phyloP scores from a whole-genome alignment of 345 rosid species.

The Ailanthus altissimus region DNA sequence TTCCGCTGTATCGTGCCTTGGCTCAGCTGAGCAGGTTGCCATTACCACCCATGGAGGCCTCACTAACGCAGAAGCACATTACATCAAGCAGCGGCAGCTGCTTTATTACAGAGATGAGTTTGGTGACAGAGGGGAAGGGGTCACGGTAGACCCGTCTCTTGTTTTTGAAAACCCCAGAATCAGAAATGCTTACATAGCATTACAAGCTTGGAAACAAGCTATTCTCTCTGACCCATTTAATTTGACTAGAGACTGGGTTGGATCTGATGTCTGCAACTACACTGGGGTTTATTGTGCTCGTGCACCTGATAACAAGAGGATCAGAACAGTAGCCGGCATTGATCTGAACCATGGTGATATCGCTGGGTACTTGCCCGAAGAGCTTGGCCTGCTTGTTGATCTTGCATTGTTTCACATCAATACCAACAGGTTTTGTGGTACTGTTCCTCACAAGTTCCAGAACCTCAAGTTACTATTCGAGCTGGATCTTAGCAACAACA shows the following conservation, averaged over 20 bases:
- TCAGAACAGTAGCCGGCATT: conserved; percentile 80
- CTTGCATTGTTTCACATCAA: conserved; percentile 86
- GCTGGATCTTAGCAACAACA: conserved; percentile 91
- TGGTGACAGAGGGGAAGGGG: conserved; percentile 82
- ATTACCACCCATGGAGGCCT: conserved; percentile 53
- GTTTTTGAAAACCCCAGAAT: conserved; percentile 60
- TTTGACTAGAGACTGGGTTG: conserved; percentile 61
- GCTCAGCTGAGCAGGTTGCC: conserved; percentile 31
- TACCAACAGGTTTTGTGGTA: conserved; percentile 80
- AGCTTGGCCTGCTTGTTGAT: conserved; percentile 74
- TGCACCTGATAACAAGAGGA: conserved; percentile 53
- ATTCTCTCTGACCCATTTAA: conserved; percentile 80
- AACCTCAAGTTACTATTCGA: conserved; percentile 61
- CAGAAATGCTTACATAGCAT: conserved; percentile 69
- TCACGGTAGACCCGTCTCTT: conserved; percentile 72
- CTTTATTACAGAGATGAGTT: conserved; percentile 85
- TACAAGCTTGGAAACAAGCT: conserved; percentile 89
- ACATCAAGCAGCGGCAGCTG: conserved; percentile 80
- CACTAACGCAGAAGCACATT: conserved; percentile 55
- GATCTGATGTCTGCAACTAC: conserved; percentile 69
- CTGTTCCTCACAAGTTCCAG: conserved; percentile 58
- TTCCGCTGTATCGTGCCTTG: conserved; percentile 11
- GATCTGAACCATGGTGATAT: conserved; percentile 87
- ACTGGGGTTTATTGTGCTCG: conserved; percentile 60
- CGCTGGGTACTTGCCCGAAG: conserved; percentile 79